Evolutionary conservation across 108 stramenopile genomes (phyloP).

Genomic region (Asterionellopsis glacialis): DNA sequence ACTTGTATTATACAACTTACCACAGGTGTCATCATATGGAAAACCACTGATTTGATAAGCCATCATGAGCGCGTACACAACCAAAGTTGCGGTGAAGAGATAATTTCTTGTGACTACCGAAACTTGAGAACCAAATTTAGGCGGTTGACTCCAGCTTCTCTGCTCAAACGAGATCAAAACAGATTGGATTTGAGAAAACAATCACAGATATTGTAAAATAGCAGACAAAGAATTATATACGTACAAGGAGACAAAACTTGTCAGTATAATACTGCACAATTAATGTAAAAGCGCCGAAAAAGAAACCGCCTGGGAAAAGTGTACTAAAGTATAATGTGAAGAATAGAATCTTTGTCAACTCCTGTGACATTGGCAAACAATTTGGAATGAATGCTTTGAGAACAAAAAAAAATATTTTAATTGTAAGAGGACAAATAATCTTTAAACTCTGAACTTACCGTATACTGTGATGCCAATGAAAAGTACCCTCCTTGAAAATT

Average conservation of each 20-base stretch:
- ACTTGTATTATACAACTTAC: not conserved
- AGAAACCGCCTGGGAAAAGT: constrained; percentile 15
- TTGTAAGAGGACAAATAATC: not conserved
- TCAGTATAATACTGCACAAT: constrained; percentile 6
- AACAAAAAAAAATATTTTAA: not conserved
- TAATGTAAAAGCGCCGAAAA: constrained; percentile 4
- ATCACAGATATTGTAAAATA: no score
- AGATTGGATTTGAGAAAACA: no score
- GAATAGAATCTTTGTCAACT: constrained; percentile 15
- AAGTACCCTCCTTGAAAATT: constrained; percentile 15
- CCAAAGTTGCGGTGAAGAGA: constrained; percentile 6
- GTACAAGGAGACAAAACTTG: constrained; percentile 14
- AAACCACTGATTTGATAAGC: constrained; percentile 8
- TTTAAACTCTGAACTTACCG: not conserved
- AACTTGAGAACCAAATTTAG: constrained; percentile 5
- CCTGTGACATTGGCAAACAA: not conserved
- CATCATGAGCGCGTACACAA: not conserved
- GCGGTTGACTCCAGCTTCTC: constrained; percentile 6
- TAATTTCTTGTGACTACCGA: not conserved
- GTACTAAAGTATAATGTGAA: constrained; percentile 10
- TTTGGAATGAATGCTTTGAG: no score
- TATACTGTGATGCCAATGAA: not conserved
- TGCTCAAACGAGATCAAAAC: no score
- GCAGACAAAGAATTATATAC: no score
- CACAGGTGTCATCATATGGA: constrained; percentile 16